Conservation (phyloP, 805 yeast species). For the Candida oleophila region DNA sequence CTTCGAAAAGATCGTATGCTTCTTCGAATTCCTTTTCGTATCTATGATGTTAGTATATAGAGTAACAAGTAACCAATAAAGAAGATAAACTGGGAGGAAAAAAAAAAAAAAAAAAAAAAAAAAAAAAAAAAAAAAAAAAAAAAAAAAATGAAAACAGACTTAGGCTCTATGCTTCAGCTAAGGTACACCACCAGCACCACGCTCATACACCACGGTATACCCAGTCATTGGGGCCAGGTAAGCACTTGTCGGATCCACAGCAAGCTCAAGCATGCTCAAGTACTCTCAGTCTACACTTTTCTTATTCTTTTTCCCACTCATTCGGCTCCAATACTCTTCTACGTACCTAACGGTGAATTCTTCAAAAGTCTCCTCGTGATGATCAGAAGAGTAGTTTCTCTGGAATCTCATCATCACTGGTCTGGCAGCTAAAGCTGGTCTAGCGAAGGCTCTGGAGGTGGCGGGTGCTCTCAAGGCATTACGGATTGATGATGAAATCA, state of each 20-base stretch:
- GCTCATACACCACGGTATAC: too few relatives aligned
- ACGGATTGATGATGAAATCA: constrained; percentile 43
- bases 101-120: not conserved
- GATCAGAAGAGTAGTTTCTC: constrained; percentile 72
- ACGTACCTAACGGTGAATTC: constrained; percentile 82
- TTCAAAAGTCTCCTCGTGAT: constrained; percentile 90
- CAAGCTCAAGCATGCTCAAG: too few relatives aligned
- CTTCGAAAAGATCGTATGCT: constrained; percentile 47
- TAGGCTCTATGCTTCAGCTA: too few relatives aligned
- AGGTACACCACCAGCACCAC: too few relatives aligned
- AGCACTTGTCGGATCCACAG: too few relatives aligned
- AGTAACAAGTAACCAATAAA: not conserved
- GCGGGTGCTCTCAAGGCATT: constrained; percentile 40
- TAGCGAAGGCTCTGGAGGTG: constrained; percentile 25
- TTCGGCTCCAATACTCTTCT: not conserved
- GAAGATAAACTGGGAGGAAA: not conserved
- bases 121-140: not conserved
- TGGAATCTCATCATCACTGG: constrained; percentile 17
- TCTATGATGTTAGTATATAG: constrained; percentile 41
- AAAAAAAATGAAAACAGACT: too few relatives aligned
- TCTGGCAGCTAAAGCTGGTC: constrained; percentile 15
- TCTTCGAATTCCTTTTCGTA: constrained; percentile 91
- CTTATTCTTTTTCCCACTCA: not conserved
- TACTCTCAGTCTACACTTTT: too few relatives aligned
- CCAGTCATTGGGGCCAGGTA: not conserved